Percentiles rank a stretch among this genome's conserved stretches.
Conservation (phyloP, 192 early-diverging fungal species). For the Coemansia umbellata region DNA sequence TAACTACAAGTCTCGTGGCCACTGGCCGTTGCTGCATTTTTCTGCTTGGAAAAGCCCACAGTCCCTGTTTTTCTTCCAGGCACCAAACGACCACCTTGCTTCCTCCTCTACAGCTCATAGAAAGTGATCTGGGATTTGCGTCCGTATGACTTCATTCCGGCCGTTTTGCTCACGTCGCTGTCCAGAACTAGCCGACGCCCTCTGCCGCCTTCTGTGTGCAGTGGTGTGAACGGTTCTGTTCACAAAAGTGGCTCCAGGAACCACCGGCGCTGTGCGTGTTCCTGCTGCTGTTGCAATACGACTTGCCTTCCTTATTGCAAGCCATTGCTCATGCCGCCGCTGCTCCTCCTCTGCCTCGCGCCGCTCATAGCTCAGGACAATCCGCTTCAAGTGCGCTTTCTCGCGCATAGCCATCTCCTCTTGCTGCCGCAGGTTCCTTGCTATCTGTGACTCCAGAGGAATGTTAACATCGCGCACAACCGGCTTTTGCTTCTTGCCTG, state of each 20-base stretch:
- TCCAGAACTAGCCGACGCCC: too few species aligned
- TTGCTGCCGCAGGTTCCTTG: slow-evolving; percentile 72
- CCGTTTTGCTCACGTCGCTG: too few species aligned
- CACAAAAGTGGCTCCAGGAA: slow-evolving; percentile 31
- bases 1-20: too few species aligned
- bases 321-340: slow-evolving; percentile 14
- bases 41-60: too few species aligned
- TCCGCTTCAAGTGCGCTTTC: slow-evolving; percentile 81
- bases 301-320: slow-evolving; percentile 3
- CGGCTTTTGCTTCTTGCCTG: slow-evolving; percentile 44
- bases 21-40: too few species aligned
- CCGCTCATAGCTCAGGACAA: slow-evolving; percentile 87
- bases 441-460: slow-evolving; percentile 69
- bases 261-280: not conserved
- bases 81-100: too few species aligned
- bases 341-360: slow-evolving; percentile 42
- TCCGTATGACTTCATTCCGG: too few species aligned
- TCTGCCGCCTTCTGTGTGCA: not conserved
- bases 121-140: slow-evolving; percentile 15
- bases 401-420: slow-evolving; percentile 87
- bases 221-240: slow-evolving; percentile 1
- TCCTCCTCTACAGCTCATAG: not conserved
- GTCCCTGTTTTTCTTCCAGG: too few species aligned
- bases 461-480: slow-evolving; percentile 37
- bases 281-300: not conserved